Percentiles rank a stretch among this genome's conserved stretches.
Conservation (phyloP, 345 rosid genomes). For the Mallotus nudiflorus region DNA sequence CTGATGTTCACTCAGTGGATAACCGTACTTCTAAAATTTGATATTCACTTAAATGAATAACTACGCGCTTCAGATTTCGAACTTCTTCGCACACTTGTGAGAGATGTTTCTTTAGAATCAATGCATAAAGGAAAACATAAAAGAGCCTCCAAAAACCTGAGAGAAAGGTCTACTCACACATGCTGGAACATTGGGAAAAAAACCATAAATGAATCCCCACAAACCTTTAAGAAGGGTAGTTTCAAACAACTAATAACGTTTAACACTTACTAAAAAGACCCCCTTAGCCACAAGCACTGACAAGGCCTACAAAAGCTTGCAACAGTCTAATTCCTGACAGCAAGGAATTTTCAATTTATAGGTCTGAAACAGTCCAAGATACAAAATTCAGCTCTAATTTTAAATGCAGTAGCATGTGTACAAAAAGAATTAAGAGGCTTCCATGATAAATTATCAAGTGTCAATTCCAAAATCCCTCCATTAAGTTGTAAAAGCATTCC, state of each 20-base stretch:
- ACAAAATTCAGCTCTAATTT: slow-evolving; percentile 13
- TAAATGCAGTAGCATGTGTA: slow-evolving; percentile 15
- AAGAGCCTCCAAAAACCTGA: too few species aligned
- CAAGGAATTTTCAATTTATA: slow-evolving; percentile 15
- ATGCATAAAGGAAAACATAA: too few species aligned
- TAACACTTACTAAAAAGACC: not conserved
- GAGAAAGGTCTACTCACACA: too few species aligned
- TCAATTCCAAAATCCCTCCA: slow-evolving; percentile 10
- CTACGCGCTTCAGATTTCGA: too few species aligned
- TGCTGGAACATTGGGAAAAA: too few species aligned
- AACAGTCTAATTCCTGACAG: not conserved
- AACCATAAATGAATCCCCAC: too few species aligned
- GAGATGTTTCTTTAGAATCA: too few species aligned
- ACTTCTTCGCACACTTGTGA: too few species aligned
- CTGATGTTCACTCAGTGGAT: too few species aligned
- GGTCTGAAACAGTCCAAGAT: slow-evolving; percentile 9
- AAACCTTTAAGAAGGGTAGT: not conserved
- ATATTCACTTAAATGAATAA: too few species aligned
- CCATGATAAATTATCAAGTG: slow-evolving; percentile 1
- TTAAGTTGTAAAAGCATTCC: not conserved
- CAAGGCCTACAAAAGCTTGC: not conserved
- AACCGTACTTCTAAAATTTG: too few species aligned
- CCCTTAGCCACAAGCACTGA: not conserved
- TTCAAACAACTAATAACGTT: not conserved
- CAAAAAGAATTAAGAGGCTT: slow-evolving; percentile 19